A percentile compares a stretch with the other conserved stretches of the same genome.
phyloP scores from a whole-genome alignment of 768 basidiomycete genomes.

The Amanita inopinata region DNA sequence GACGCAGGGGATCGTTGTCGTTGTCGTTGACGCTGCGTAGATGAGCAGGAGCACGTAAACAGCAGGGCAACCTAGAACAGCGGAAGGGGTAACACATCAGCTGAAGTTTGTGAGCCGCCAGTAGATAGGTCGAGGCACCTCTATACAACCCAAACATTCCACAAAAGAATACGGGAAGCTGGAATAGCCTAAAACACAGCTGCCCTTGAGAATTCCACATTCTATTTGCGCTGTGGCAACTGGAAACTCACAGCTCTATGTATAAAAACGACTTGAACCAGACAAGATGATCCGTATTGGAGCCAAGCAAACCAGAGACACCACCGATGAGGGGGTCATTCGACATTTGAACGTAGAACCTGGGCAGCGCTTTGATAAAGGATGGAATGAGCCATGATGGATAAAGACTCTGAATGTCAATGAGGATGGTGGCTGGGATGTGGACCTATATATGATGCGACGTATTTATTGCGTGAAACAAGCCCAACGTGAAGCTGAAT shows the following conservation, averaged over 20 bases:
- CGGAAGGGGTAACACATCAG: neutral
- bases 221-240: no score
- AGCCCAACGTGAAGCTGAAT: neutral
- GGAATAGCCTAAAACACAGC: slow-evolving; percentile 46
- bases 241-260: slow-evolving; percentile 49
- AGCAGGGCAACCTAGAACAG: slow-evolving; percentile 30
- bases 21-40: slow-evolving; percentile 72
- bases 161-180: slow-evolving; percentile 71
- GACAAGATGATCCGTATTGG: slow-evolving; percentile 25
- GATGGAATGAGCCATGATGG: slow-evolving; percentile 41
- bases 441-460: slow-evolving; percentile 34
- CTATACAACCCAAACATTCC: slow-evolving; percentile 51
- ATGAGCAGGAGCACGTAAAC: slow-evolving; percentile 58
- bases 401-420: slow-evolving; percentile 66
- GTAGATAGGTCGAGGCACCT: slow-evolving; percentile 23
- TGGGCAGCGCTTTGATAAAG: slow-evolving; percentile 31
- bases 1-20: slow-evolving; percentile 70
- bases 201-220: no score
- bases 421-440: slow-evolving; percentile 53
- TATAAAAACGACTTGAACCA: slow-evolving; percentile 61
- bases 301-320: slow-evolving; percentile 31
- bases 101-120: neutral
- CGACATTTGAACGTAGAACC: slow-evolving; percentile 45
- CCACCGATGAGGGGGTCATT: slow-evolving; percentile 60
- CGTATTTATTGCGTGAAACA: neutral